A percentile compares a stretch with the other conserved stretches of the same genome.
Conservation (phyloP, 495 filamentous ascomycete genomes). For the Xylaria cubensis region DNA sequence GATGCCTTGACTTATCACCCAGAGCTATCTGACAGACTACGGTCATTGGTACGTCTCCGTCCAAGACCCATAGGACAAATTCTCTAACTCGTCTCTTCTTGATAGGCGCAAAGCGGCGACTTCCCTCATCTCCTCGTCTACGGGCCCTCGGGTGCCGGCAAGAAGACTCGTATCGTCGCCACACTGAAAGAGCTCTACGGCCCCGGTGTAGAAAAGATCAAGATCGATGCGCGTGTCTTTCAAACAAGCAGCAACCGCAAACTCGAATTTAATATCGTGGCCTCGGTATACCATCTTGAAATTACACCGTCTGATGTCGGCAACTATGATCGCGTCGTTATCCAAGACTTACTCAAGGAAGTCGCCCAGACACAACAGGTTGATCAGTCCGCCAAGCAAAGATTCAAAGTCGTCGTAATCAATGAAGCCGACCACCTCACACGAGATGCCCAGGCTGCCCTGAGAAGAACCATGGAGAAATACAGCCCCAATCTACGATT, state of each 20-base stretch:
- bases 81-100: conserved; percentile 30
- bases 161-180: conserved; percentile 95
- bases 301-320: conserved; percentile 99
- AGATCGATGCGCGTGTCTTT: conserved; percentile 94
- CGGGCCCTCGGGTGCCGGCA: conserved; percentile 93
- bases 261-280: conserved; percentile 97
- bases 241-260: conserved; percentile 95
- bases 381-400: conserved; percentile 83
- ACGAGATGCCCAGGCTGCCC: conserved; percentile 91
- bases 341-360: conserved; percentile 96
- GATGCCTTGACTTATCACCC: conserved; percentile 87
- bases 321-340: conserved; percentile 90
- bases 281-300: conserved; percentile 94
- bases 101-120: conserved; percentile 90
- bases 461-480: conserved; percentile 98
- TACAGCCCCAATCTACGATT: conserved; percentile 93
- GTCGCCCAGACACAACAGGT: conserved; percentile 99
- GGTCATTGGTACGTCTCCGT: conserved; percentile 72
- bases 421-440: conserved; percentile 98
- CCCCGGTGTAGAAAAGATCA: conserved; percentile 94
- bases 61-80: not conserved
- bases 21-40: conserved; percentile 85
- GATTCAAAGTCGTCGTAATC: conserved; percentile 98
- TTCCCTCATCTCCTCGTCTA: conserved; percentile 98
- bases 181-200: conserved; percentile 92